phyloP scores from a whole-genome alignment of 208 protist species.

The Polymyxa betae region DNA sequence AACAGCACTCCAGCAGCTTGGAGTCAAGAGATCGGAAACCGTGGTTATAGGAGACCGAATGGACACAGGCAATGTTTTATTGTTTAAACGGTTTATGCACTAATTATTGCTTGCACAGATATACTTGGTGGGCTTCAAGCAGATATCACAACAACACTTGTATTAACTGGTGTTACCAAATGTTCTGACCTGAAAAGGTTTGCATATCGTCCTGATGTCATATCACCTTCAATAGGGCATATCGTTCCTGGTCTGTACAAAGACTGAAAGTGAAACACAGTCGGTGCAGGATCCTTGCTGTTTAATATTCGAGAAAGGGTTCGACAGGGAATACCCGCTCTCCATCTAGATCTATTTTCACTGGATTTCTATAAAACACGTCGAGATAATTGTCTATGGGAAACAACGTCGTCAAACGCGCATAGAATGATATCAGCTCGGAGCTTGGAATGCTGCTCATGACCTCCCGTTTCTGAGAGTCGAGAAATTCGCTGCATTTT shows the following conservation, averaged over 20 bases:
- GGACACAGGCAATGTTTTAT: background rate
- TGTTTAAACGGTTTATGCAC: background rate
- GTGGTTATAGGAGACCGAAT: conserved; percentile 33
- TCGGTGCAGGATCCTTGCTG: background rate
- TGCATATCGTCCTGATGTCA: conserved; percentile 36
- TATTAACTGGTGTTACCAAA: conserved; percentile 32
- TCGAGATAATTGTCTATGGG: conserved; percentile 11
- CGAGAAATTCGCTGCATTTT: conserved; percentile 39
- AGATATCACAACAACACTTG: background rate
- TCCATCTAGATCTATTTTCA: conserved; percentile 6
- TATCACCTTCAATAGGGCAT: background rate
- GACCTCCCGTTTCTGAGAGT: conserved; percentile 40
- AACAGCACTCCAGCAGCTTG: background rate
- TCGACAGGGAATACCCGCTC: conserved; percentile 29
- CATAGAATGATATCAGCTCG: background rate
- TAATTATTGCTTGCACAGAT: background rate
- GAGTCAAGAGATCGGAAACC: background rate
- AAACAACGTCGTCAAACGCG: background rate
- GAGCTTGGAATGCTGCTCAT: background rate
- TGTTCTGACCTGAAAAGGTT: conserved; percentile 34
- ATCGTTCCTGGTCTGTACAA: conserved; percentile 1
- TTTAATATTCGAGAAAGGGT: background rate
- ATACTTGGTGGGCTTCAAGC: conserved; percentile 35
- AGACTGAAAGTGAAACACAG: background rate
- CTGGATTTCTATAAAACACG: conserved; percentile 8